These are phyloP conservation scores for Penicillium coprophilum DNA, from an alignment of 495 filamentous ascomycete genomes.

Conservation along the genomic window DNA sequence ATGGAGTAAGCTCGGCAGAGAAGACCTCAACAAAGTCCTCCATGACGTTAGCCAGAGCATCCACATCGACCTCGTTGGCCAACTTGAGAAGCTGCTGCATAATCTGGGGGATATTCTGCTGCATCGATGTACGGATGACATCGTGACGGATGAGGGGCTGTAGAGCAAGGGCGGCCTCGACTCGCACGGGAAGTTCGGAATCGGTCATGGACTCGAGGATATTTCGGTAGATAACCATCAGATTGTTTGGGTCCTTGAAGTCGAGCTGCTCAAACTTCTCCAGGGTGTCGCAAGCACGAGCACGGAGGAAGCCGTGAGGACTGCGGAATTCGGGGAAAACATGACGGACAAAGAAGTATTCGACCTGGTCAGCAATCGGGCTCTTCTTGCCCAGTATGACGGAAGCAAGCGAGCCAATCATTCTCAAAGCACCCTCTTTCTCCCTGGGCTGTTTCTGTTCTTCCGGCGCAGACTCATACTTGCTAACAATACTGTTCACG, in stretches of 20 bases:
- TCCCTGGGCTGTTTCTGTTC: conserved; percentile 87
- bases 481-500: conserved; percentile 88
- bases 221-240: conserved; percentile 92
- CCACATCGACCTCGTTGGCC: conserved; percentile 93
- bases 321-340: conserved; percentile 98
- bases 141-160: conserved; percentile 96
- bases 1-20: conserved; percentile 90
- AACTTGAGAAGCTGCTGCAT: conserved; percentile 98
- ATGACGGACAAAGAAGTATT: conserved; percentile 97
- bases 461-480: conserved; percentile 78
- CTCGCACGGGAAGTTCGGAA: conserved; percentile 82
- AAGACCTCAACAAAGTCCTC: conserved; percentile 99
- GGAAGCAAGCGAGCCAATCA: conserved; percentile 93
- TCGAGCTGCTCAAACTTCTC: conserved; percentile 97
- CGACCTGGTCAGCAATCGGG: conserved; percentile 96
- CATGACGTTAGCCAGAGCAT: conserved; percentile 97
- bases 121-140: conserved; percentile 89
- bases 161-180: conserved; percentile 90
- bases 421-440: conserved; percentile 93
- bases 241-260: conserved; percentile 92
- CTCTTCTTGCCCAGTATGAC: conserved; percentile 98
- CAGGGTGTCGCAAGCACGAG: conserved; percentile 92
- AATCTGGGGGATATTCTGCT: conserved; percentile 97
- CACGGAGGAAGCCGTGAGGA: conserved; percentile 87
- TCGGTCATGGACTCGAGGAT: conserved; percentile 98